Evolutionary conservation across 164 flowering plant genomes (phyloP), one percentile per base, ranked within the genome.

Genomic region (Buxus sempervirens): DNA sequence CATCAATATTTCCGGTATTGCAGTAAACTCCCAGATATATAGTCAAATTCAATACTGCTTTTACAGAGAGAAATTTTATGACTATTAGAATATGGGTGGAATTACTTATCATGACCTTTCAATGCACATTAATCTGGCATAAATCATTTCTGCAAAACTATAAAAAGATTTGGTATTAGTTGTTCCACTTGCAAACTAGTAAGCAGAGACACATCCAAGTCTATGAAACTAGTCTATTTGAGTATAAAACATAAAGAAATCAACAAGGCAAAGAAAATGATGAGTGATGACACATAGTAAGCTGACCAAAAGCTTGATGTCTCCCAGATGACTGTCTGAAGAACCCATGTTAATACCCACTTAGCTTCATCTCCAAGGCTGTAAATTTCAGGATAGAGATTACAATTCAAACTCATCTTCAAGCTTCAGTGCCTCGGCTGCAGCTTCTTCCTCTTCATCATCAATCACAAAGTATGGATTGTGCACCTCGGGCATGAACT

Each of bases 391-490:
- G 51, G 18, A 45, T 5, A 45, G 18, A 57, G 13, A 63, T 63
- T 28, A 63, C 49, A 63, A 42, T 48, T 63, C 65, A 23, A 63
- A 63, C n/a, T 41, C 65, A 63, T 63, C 65, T 22, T 63, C 65
- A 48, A 63, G 48, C 54, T 63, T 63, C 65, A 63, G 38, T 21
- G 65, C 49, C 21, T 63, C 65, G 15, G 65, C 51, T 28, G 65
- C 65, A 48, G 65, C 65, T 41, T 63, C 65, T 20, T 42, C 54
- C 65, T 63, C 65, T 42, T 63, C 65, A 41, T 63, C 65, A 63
- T 63, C 65, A 36, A 63, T 63, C 25, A 24, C 65, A 42, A 63
- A 63, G 9, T 63, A 63, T 0, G 65, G 65, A n/a, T 63, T 63
- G 27, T 42, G 49, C 26, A 48, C 51, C 12, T 63, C 49, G 0